Evolutionary conservation across 805 yeast species (phyloP).

Genomic region (Yamadazyma insecticola): DNA sequence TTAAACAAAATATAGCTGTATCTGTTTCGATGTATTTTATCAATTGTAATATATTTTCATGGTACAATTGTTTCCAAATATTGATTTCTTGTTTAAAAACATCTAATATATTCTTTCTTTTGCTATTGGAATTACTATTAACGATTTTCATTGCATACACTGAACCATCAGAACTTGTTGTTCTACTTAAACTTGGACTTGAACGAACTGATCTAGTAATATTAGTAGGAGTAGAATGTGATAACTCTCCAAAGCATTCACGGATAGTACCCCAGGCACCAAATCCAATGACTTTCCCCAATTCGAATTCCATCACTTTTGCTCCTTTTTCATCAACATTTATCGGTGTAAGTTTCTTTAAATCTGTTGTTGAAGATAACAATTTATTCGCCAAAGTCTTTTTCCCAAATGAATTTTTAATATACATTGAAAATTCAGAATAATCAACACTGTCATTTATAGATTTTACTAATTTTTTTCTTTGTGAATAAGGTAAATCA

Average conservation of each 20-base stretch:
- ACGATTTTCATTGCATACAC: constrained; percentile 65
- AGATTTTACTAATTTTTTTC: constrained; percentile 43
- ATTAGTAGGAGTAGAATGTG: no score
- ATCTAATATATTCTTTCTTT: constrained; percentile 47
- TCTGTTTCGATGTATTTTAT: constrained; percentile 57
- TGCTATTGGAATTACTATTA: constrained; percentile 17
- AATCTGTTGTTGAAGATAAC: constrained; percentile 35
- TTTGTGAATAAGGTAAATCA: constrained; percentile 56
- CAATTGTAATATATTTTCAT: constrained; percentile 62
- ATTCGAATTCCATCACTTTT: constrained; percentile 51
- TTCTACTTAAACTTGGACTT: constrained; percentile 9
- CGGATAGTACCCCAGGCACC: constrained; percentile 91
- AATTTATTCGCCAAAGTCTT: constrained; percentile 39
- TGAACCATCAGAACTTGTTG: no score
- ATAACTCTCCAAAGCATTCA: constrained; percentile 48
- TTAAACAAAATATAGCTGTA: constrained; percentile 65
- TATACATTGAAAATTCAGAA: constrained; percentile 38
- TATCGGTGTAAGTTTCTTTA: constrained; percentile 27
- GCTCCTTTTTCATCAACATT: constrained; percentile 67
- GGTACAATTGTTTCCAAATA: constrained; percentile 70
- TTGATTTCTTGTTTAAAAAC: constrained; percentile 67
- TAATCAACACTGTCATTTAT: constrained; percentile 38
- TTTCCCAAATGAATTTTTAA: constrained; percentile 30
- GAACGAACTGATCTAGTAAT: no score
- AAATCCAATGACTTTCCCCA: constrained; percentile 76